phyloP scores from a whole-genome alignment of 495 filamentous ascomycete genomes.

The Hyaloscypha hepaticicola region DNA sequence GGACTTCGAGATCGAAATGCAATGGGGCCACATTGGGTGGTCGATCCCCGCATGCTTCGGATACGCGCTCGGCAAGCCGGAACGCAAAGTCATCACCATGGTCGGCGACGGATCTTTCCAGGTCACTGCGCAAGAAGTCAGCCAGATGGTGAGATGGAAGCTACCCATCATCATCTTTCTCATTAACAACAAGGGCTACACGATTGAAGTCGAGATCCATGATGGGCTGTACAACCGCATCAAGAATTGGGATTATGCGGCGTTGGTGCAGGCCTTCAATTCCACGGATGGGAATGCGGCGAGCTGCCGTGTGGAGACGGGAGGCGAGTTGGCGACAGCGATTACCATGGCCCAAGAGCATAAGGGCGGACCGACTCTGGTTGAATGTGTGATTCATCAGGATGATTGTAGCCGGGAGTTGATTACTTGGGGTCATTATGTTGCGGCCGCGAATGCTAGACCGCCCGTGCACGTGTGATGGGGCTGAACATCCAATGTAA shows the following conservation, averaged over 20 bases:
- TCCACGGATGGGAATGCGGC: conserved; percentile 1
- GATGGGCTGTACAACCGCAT: conserved; percentile 2
- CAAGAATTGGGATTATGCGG: conserved; percentile 3
- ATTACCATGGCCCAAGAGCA: neutral
- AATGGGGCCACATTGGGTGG: conserved; percentile 36
- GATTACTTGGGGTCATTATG: conserved; percentile 7
- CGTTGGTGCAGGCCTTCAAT: conserved; percentile 2
- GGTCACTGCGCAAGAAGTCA: conserved; percentile 35
- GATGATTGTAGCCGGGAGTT: conserved; percentile 4
- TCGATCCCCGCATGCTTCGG: conserved; percentile 32
- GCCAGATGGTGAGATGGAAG: conserved; percentile 34
- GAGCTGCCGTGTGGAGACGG: neutral
- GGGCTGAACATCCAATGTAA: neutral
- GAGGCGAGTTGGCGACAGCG: neutral
- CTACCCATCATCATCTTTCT: conserved; percentile 31
- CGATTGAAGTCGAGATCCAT: conserved; percentile 4
- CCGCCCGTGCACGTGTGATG: neutral
- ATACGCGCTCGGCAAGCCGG: conserved; percentile 26
- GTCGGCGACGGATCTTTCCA: conserved; percentile 36
- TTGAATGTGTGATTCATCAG: conserved; percentile 6
- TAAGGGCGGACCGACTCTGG: neutral
- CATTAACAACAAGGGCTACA: conserved; percentile 1
- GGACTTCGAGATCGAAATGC: conserved; percentile 6
- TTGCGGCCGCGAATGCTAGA: neutral
- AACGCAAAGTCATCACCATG: conserved; percentile 27